phyloP scores from a whole-genome alignment of 2,329 filamentous ascomycete species.

The Paraconiothyrium brasiliense region DNA sequence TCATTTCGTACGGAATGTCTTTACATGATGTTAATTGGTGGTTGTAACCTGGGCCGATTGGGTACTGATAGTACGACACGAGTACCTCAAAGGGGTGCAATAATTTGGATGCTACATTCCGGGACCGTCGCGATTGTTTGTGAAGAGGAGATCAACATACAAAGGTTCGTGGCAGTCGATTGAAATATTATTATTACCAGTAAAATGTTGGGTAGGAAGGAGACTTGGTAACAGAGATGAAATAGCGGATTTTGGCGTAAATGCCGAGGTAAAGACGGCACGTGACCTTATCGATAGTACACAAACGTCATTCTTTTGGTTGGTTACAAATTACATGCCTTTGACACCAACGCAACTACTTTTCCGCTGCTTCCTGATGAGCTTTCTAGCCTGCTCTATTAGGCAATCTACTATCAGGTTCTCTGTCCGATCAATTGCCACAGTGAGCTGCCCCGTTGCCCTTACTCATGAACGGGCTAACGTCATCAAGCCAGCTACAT shows the following conservation, averaged over 20 bases:
- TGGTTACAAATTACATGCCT: slow-evolving; percentile 56
- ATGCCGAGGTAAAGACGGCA: not conserved
- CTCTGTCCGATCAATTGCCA: slow-evolving; percentile 30
- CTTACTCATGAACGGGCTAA: slow-evolving; percentile 26
- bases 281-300: slow-evolving; percentile 25
- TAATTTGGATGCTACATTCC: no score
- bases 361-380: slow-evolving; percentile 46
- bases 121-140: no score
- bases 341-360: slow-evolving; percentile 58
- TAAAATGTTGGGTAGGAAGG: no score
- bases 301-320: slow-evolving; percentile 35
- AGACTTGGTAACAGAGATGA: not conserved
- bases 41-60: no score
- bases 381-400: slow-evolving; percentile 38
- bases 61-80: no score
- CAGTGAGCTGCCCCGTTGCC: slow-evolving; percentile 19
- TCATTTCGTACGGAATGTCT: no score
- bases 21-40: no score
- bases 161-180: no score
- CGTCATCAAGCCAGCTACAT: slow-evolving; percentile 34
- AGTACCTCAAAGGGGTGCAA: no score
- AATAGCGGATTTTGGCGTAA: not conserved
- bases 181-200: no score
- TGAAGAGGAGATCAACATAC: no score
- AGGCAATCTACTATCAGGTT: slow-evolving; percentile 36